phyloP scores from a whole-genome alignment of 345 rosid genomes.

The Gossypium bickii region DNA sequence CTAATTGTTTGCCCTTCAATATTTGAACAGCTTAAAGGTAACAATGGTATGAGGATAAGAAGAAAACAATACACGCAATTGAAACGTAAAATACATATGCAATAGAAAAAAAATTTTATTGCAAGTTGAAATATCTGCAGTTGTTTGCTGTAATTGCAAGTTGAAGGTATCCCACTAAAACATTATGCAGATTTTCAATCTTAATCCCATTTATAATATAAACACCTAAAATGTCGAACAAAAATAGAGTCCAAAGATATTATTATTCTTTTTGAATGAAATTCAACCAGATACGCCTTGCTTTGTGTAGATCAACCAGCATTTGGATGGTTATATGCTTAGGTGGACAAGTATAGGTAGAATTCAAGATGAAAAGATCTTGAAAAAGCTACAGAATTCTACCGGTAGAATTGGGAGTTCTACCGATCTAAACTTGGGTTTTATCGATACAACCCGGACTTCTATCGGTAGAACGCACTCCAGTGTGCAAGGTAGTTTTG shows the following conservation, averaged over 20 bases:
- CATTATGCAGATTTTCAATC: constrained; percentile 28
- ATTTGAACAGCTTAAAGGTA: neutral
- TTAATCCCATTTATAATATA: constrained; percentile 17
- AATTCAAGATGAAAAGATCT: too few species aligned
- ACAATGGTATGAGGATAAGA: neutral
- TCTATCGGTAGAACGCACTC: too few species aligned
- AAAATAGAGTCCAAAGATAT: constrained; percentile 9
- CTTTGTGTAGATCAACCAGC: constrained; percentile 40
- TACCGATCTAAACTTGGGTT: too few species aligned
- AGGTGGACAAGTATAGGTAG: too few species aligned
- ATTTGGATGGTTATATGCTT: constrained; percentile 72
- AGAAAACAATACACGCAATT: too few species aligned
- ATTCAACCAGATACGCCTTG: constrained; percentile 16
- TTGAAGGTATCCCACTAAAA: constrained; percentile 17
- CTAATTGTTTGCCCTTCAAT: neutral
- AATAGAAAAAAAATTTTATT: too few species aligned
- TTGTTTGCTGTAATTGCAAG: neutral
- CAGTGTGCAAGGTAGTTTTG: too few species aligned
- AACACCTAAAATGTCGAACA: constrained; percentile 9
- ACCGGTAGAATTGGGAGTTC: too few species aligned
- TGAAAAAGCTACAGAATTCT: too few species aligned
- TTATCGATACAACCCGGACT: too few species aligned
- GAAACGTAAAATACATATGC: too few species aligned
- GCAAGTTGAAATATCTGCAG: neutral
- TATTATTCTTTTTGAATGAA: constrained; percentile 1